phyloP scores from a whole-genome alignment of 257 asterid genomes.

The Salvia rosmarinus region DNA sequence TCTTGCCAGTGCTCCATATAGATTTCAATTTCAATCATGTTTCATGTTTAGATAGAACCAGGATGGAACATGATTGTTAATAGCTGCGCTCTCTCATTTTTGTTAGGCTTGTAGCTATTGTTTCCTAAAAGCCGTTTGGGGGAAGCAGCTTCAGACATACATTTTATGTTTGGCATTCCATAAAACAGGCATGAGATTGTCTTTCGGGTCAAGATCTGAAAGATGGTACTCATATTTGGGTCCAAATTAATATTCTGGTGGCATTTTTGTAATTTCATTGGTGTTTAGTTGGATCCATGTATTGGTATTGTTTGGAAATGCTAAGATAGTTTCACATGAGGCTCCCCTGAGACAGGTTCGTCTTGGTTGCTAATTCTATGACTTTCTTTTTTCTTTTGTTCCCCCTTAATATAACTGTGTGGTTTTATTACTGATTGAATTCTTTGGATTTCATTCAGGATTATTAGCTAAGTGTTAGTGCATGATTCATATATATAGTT shows the following conservation, averaged over 20 bases:
- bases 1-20: slow-evolving; percentile 10
- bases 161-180: background rate
- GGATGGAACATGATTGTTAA: background rate
- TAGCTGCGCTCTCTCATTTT: slow-evolving; percentile 9
- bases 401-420: background rate
- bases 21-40: background rate
- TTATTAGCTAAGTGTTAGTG: background rate
- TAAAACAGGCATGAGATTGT: too few species aligned
- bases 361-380: background rate
- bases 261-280: background rate
- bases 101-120: background rate
- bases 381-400: background rate
- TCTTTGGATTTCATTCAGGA: background rate
- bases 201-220: background rate
- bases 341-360: background rate
- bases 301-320: background rate
- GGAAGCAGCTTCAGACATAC: background rate
- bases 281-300: background rate
- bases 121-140: background rate
- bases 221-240: background rate
- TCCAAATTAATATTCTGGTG: background rate
- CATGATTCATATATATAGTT: too few species aligned
- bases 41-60: background rate
- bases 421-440: background rate
- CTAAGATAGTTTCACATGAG: background rate